These are phyloP conservation scores for Tetrahymena thermophila DNA, from an alignment of 73 alveolate species.

Conservation along the genomic window DNA sequence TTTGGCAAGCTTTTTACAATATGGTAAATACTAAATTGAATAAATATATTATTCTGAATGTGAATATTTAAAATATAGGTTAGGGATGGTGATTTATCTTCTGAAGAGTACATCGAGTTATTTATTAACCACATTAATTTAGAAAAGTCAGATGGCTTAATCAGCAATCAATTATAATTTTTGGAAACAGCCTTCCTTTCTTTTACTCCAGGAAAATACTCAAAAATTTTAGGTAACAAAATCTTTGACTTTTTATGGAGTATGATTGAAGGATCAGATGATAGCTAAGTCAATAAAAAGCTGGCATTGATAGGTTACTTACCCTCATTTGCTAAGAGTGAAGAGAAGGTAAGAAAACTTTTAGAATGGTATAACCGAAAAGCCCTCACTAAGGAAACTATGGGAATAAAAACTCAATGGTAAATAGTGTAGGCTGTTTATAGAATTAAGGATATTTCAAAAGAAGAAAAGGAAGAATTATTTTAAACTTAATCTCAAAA, in stretches of 20 bases:
- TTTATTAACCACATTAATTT: not conserved
- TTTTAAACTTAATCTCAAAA: not conserved
- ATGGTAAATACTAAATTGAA: not conserved
- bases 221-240: not conserved
- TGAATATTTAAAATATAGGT: not conserved
- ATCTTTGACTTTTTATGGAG: slow-evolving; percentile 7
- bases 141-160: slow-evolving; percentile 35
- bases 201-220: slow-evolving; percentile 34
- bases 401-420: slow-evolving; percentile 30
- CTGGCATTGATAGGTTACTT: slow-evolving; percentile 7
- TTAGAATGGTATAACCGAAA: slow-evolving; percentile 14
- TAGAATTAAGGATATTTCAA: not conserved
- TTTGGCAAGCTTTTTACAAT: not conserved
- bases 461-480: slow-evolving; percentile 2
- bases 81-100: slow-evolving; percentile 33
- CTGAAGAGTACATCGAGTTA: slow-evolving; percentile 28
- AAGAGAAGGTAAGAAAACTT: not conserved
- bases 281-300: not conserved
- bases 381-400: not conserved
- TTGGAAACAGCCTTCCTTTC: slow-evolving; percentile 5
- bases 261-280: not conserved
- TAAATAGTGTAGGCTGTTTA: slow-evolving; percentile 13
- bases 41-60: not conserved
- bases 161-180: slow-evolving; percentile 4
- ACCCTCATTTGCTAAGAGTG: slow-evolving; percentile 17